Evolutionary conservation across 148 eudicot genomes (phyloP), one percentile per base, ranked within the genome.

Genomic region (Rhododendron henanense): DNA sequence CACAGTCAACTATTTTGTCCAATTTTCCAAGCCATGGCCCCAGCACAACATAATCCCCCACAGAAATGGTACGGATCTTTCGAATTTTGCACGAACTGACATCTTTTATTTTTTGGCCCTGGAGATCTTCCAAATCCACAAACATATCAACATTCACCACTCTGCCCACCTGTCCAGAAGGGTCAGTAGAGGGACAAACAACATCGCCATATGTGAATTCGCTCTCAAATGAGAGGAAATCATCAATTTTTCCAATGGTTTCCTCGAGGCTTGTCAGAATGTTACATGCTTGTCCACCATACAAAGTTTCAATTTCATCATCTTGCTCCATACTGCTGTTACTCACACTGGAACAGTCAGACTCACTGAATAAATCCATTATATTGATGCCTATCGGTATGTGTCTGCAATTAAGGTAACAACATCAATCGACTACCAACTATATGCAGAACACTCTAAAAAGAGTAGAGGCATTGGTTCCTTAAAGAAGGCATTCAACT

Each of bases 1-100:
- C 91, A 25, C 71, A 79, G 83, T 97, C 98, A 15, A 91, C 86
- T 39, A 95, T 91, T 87, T 88, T 92, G 57, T 94, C 92, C 10
- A 94, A 97, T 88, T 92, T 94, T 78, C 99, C 99, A 85, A 95
- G 87, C 98, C 98, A 95, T 73, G 96, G 92, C 31, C 98, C 99
- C 47, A 41, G 84, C 71, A 94, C 88, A 39, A 94, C 96, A 87
- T 84, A 94, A 85, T 97, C 98, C 39, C 93, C 95, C 69, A 90
- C 92, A 5, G 93, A 90, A 82, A 94, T 76, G 63, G 96, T 87
- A 33, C 93, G 96, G 87, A 95, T 87, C 85, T 90, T 94, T 75
- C 31, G 86, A 45, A 97, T 87, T 71, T 87, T 83, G 55, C 84
- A 89, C 4, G 99, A 93, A 83, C 83, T 87, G 45, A 94, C 90